A percentile compares a stretch with the other conserved stretches of the same genome.
These are phyloP conservation scores for Corynespora cassiicola DNA, from an alignment of 2,329 filamentous ascomycete genomes.

Conservation along the genomic window DNA sequence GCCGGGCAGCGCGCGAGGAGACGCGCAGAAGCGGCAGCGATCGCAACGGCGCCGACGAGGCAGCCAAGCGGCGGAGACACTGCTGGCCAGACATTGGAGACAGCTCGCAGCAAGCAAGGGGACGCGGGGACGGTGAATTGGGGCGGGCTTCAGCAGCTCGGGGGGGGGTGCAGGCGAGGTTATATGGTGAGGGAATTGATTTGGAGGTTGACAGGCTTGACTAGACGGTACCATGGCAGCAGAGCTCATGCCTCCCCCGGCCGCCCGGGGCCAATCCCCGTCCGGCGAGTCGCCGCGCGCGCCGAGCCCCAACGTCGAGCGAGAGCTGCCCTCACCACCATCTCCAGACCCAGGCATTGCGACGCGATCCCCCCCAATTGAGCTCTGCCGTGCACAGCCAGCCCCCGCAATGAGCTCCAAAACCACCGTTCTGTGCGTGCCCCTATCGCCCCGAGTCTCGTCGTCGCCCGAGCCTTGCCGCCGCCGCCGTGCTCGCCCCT, in stretches of 20 bases:
- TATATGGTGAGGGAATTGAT: conserved; percentile 37
- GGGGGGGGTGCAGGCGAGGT: conserved; percentile 1
- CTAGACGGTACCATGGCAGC: conserved; percentile 18
- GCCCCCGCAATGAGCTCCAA: conserved; percentile 48
- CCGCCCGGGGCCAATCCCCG: conserved; percentile 20
- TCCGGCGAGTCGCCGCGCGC: conserved; percentile 27
- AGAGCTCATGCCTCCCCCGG: conserved; percentile 35
- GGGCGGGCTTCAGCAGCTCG: conserved; percentile 2
- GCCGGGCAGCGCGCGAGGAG: conserved; percentile 28
- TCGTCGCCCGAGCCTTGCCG: too few relatives aligned
- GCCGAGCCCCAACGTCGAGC: conserved; percentile 34
- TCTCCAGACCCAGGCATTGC: conserved; percentile 35
- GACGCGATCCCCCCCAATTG: conserved; percentile 20
- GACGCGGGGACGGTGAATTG: conserved; percentile 16
- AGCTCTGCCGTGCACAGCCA: conserved; percentile 14
- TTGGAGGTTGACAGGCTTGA: conserved; percentile 18
- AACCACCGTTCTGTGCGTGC: conserved; percentile 43
- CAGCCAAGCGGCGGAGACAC: conserved; percentile 45
- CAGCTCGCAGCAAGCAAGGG: conserved; percentile 2
- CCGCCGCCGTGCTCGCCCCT: conserved; percentile 15
- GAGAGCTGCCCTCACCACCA: conserved; percentile 21
- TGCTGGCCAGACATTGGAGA: conserved; percentile 44
- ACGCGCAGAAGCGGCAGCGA: conserved; percentile 37
- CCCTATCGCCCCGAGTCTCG: too few relatives aligned
- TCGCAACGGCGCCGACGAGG: conserved; percentile 31